Conservation (phyloP, 768 basidiomycete species). For the Rossbeevera mucosa region DNA sequence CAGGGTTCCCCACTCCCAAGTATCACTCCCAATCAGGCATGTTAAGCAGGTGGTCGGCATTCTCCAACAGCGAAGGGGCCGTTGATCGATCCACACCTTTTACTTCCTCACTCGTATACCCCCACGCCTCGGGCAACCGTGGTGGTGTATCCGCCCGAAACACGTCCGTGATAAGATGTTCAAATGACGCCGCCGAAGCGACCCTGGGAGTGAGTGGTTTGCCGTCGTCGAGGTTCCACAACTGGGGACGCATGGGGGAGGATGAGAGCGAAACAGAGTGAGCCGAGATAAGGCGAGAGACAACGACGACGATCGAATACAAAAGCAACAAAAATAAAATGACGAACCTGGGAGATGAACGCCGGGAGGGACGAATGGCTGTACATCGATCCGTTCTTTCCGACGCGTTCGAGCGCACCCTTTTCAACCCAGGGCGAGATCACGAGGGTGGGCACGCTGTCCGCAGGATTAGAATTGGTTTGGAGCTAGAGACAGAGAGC, state of each 20-base stretch:
- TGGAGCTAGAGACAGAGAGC: not conserved
- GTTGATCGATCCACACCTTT: not conserved
- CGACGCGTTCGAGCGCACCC: conserved; percentile 14
- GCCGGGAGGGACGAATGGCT: conserved; percentile 22
- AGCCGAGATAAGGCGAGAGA: not conserved
- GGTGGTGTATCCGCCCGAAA: conserved; percentile 16
- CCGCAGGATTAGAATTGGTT: not conserved
- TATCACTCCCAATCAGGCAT: not conserved
- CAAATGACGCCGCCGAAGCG: conserved; percentile 19
- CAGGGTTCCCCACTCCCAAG: not conserved
- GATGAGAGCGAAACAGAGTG: not conserved
- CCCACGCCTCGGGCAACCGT: conserved; percentile 20
- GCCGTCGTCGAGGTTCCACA: conserved; percentile 25
- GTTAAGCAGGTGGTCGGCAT: not conserved
- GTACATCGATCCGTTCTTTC: conserved; percentile 7
- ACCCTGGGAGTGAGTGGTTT: conserved; percentile 20
- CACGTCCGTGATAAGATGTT: conserved; percentile 21
- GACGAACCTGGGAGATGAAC: conserved; percentile 19
- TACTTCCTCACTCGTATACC: conserved; percentile 1
- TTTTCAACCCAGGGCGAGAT: conserved; percentile 25
- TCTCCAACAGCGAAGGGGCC: not conserved
- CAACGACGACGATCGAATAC: not conserved
- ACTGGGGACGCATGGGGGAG: conserved; percentile 1
- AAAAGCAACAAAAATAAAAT: not conserved
- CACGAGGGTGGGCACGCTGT: conserved; percentile 19